Evolutionary conservation across 2,329 filamentous ascomycete genomes (phyloP).

Genomic region (Penicillium fuscoglaucum): DNA sequence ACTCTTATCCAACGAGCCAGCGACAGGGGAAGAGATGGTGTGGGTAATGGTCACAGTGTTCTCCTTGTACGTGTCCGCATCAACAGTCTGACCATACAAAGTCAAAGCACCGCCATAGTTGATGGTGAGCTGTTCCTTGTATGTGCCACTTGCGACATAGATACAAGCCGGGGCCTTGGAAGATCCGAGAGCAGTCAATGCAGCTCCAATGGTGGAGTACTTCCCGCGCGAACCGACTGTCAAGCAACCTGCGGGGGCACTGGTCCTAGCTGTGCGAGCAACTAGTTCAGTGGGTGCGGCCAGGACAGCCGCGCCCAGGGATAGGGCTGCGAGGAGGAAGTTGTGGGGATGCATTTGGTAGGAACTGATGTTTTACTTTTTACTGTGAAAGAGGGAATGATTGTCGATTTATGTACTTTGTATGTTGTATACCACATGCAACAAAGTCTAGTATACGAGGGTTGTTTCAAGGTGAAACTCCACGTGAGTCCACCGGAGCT

Average conservation of each 20-base stretch:
- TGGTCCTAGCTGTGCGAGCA: conserved; percentile 19
- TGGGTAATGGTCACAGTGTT: conserved; percentile 38
- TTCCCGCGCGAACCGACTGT: conserved; percentile 24
- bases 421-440: not conserved
- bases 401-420: not conserved
- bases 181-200: conserved; percentile 29
- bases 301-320: conserved; percentile 6
- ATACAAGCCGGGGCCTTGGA: conserved; percentile 33
- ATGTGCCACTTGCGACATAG: conserved; percentile 35
- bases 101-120: conserved; percentile 32
- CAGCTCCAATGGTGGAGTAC: conserved; percentile 29
- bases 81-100: conserved; percentile 34
- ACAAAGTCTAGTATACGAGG: not conserved
- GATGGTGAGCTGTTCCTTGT: conserved; percentile 35
- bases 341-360: conserved; percentile 11
- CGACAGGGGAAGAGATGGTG: conserved; percentile 32
- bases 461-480: not conserved
- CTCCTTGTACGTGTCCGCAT: conserved; percentile 31
- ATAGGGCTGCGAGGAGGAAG: conserved; percentile 12
- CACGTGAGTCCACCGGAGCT: not conserved
- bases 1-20: conserved; percentile 34
- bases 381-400: not conserved
- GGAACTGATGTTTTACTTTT: not conserved
- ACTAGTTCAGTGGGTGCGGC: conserved; percentile 7
- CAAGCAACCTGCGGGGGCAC: conserved; percentile 28